These are phyloP conservation scores for Cyberlindnera xylosilytica DNA, from an alignment of 805 yeast genomes.

Conservation along the genomic window DNA sequence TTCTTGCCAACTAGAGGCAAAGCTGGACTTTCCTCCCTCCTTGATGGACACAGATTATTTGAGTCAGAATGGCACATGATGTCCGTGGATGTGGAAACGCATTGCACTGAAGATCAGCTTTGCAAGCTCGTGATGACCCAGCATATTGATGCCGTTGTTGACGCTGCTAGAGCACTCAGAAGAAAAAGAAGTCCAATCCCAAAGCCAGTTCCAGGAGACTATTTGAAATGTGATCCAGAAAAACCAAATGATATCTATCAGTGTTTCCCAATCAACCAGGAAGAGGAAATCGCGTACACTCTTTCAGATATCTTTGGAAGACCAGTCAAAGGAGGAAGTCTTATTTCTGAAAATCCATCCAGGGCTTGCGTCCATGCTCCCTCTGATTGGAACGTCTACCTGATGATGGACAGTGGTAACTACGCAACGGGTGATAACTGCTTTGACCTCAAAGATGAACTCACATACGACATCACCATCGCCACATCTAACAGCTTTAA, in stretches of 20 bases:
- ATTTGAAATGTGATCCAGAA: constrained; percentile 68
- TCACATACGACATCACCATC: constrained; percentile 29
- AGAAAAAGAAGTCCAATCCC: constrained; percentile 70
- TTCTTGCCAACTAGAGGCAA: constrained; percentile 89
- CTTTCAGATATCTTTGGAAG: constrained; percentile 71
- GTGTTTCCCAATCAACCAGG: constrained; percentile 75
- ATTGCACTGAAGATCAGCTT: constrained; percentile 36
- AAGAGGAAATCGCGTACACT: constrained; percentile 43
- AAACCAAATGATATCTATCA: constrained; percentile 60
- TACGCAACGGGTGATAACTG: constrained; percentile 35
- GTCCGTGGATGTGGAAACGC: constrained; percentile 75
- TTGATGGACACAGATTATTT: constrained; percentile 88
- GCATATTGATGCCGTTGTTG: constrained; percentile 66
- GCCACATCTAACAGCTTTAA: constrained; percentile 43
- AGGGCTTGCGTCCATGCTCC: constrained; percentile 43
- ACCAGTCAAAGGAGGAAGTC: constrained; percentile 58
- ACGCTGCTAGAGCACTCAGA: constrained; percentile 64
- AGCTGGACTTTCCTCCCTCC: constrained; percentile 78
- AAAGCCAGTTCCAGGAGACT: constrained; percentile 66
- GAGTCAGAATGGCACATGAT: constrained; percentile 93
- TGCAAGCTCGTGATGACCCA: constrained; percentile 61
- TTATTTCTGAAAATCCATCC: constrained; percentile 45
- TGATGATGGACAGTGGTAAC: constrained; percentile 27
- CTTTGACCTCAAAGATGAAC: constrained; percentile 31
- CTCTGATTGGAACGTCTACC: constrained; percentile 45